A percentile compares a stretch with the other conserved stretches of the same genome.
These are phyloP conservation scores for Citropsis articulata DNA, from an alignment of 345 rosid genomes.

Conservation along the genomic window DNA sequence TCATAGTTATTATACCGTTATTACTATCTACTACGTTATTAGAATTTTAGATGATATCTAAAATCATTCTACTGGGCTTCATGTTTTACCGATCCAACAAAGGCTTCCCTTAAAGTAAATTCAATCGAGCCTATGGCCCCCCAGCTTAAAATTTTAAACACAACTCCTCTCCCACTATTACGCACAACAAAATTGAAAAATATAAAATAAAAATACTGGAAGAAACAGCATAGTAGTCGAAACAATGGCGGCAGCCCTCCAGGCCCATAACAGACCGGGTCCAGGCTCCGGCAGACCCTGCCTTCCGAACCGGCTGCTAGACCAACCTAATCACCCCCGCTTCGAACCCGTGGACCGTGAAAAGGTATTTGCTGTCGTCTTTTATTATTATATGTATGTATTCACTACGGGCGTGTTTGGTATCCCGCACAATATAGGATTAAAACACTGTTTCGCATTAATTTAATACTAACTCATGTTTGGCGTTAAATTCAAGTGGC, in stretches of 20 bases:
- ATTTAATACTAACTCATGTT: too few relatives aligned
- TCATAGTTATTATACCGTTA: too few relatives aligned
- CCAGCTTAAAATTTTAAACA: too few relatives aligned
- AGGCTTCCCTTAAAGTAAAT: background rate
- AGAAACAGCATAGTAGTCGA: background rate
- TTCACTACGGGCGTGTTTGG: too few relatives aligned
- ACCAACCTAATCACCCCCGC: slow-evolving; percentile 40
- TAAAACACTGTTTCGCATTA: too few relatives aligned
- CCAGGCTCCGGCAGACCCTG: slow-evolving; percentile 7
- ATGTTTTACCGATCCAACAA: background rate
- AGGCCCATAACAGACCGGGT: background rate
- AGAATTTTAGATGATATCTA: too few relatives aligned
- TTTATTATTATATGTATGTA: background rate
- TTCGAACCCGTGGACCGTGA: slow-evolving; percentile 84
- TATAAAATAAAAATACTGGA: too few relatives aligned
- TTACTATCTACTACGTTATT: too few relatives aligned
- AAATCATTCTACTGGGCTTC: too few relatives aligned
- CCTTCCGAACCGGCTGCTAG: background rate
- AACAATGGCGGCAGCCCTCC: slow-evolving; percentile 9
- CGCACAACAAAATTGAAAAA: too few relatives aligned
- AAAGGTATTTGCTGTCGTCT: slow-evolving; percentile 41
- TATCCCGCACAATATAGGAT: too few relatives aligned
- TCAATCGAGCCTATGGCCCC: background rate
- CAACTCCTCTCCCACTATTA: background rate
- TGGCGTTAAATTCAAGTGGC: too few relatives aligned